Base-by-base conservation (phyloP, 768 basidiomycete genomes). In the Pleurotus pulmonarius region DNA sequence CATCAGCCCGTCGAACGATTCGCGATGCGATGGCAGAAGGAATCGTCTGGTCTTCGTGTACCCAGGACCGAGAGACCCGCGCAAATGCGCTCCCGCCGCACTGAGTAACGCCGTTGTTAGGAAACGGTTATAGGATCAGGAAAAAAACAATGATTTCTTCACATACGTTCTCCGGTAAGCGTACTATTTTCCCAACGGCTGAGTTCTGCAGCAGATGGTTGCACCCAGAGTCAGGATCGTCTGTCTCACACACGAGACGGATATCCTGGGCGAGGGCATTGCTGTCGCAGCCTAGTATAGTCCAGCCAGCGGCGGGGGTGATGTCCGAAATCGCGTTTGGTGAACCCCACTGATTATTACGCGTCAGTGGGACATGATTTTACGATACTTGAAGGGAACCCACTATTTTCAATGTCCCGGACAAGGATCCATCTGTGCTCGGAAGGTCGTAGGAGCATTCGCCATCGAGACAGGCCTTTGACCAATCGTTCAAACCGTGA, bases 261-360 rank as follows among this genome's bases (percentile, higher is more conserved):
- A 82, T 75, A 41, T 79, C 76, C 59, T 82, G 80, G 24, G 70
- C 61, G 9, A 73, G 57, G 0, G 66, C 59, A 56, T 74, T 70
- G 3, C 75, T 64, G 29, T 72, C 67, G 61, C 82, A 83, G 38
- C 69, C 73, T 18, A 82, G 60, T 41, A 83, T 80, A 25, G 72
- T 69, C 81, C 81, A 83, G 22, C 81, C 82, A 16, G 76, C 81
- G 4, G 79, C 78, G n/a, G 70, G 58, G 2, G 78, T 77, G 39
- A 78, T 72, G 56, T 78, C 77, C 6, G 74, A 70, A 18, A 78
- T 77, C 8, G 74, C 66, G 39, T 61, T 62, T 1, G 61, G 37
- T 7, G 71, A 56, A 4, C 75, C 75, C 74, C 73, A 78, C 78
- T 77, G 38, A 34, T 44, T 20, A n/a, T 41, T 26, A 40, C 22